Evolutionary conservation across 441 rosid species (phyloP), one percentile per base, ranked within the genome.

Genomic region (Erysimum cheiri): DNA sequence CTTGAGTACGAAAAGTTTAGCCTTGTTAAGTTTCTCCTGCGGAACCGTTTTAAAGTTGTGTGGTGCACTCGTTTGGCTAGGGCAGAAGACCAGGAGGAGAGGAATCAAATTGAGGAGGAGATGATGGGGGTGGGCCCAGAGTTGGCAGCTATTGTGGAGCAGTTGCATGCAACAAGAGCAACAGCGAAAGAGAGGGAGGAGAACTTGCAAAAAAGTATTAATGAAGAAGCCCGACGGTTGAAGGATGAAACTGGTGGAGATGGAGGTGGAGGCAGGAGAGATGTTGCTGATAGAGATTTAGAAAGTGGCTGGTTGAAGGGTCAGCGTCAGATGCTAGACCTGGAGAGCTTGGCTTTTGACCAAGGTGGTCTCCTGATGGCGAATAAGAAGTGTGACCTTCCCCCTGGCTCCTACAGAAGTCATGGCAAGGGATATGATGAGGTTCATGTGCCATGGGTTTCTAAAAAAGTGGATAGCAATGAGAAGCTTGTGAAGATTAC

Each of bases 51-150:
- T 72, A 90, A 95, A 83, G 79, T 92, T 52, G 93, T 92, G 33
- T 92, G 99, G 99, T 90, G 96, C 75, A 95, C 98, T 15, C 93
- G 99, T 26, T 80, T 95, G 83, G 86, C 94, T 15, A 87, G 98
- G 86, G 92, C 98, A 41, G 88, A 94, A 76, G 94, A 85, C 71
- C 90, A 87, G 58, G 84, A 87, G n/a, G 98, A 87, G 84, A 85
- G 91, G 80, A 81, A 81, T 72, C 82, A 74, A 69, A 95, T 90
- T 52, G 96, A 95, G 77, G 91, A 86, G 75, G 97, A 90, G 77
- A 90, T 95, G 99, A 74, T 73, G 82, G 78, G 75, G 14, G 73
- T 81, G 58, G 94, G 94, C 39, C 85, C 85, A 2, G 89, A 90
- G 40, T 74, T 87, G 86, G 83, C 87, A 43, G 87, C 89, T 28